phyloP scores from a whole-genome alignment of 2,329 filamentous ascomycete species.

The Arthrinium phaeospermum region DNA sequence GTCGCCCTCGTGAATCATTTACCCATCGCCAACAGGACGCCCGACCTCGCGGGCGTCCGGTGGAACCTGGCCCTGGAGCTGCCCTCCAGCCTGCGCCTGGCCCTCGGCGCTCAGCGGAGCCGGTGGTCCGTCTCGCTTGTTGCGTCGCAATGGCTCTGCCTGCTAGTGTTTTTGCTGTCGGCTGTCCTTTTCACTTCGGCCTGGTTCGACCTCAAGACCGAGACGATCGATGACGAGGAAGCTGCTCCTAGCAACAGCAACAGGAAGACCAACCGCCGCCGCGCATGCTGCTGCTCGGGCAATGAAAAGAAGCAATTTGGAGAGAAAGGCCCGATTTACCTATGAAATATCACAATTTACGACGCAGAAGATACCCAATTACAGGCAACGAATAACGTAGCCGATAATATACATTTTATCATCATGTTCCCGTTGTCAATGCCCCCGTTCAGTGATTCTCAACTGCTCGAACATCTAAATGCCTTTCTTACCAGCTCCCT shows the following conservation, averaged over 20 bases:
- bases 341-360: background rate
- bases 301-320: background rate
- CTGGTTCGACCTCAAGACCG: slow-evolving; percentile 12
- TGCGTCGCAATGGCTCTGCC: slow-evolving; percentile 14
- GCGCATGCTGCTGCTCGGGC: background rate
- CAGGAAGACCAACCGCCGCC: background rate
- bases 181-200: slow-evolving; percentile 14
- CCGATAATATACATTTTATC: background rate
- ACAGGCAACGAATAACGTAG: background rate
- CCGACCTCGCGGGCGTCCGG: background rate
- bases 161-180: slow-evolving; percentile 1
- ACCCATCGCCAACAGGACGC: slow-evolving; percentile 1
- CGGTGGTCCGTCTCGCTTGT: slow-evolving; percentile 1
- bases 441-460: background rate
- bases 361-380: background rate
- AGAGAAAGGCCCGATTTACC: slow-evolving; percentile 1
- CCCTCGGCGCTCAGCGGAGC: background rate
- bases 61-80: slow-evolving; percentile 7
- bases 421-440: too few species aligned
- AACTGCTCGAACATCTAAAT: background rate
- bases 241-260: too few species aligned
- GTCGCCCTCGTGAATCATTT: slow-evolving; percentile 8
- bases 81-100: background rate
- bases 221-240: background rate
- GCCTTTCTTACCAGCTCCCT: background rate